Evolutionary conservation across 768 basidiomycete genomes (phyloP), one percentile per base, ranked within the genome.

Genomic region (Neoboletus brunneissimus): DNA sequence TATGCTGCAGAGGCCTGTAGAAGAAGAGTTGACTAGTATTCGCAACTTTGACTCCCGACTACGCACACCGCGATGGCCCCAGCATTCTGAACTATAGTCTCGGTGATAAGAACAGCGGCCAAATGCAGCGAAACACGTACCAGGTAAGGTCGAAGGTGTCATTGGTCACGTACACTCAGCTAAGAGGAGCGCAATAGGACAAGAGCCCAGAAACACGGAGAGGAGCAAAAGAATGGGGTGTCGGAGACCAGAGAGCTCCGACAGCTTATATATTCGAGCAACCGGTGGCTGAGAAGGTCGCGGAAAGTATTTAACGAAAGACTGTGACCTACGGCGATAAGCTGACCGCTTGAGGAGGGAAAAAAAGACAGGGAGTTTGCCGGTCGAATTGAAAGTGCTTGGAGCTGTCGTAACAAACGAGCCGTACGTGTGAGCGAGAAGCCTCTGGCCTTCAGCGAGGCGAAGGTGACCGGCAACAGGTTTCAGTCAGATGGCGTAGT

Each of bases 1-100:
- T 82, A 93, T 18, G 81, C 78, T 23, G 90, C 83, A 25, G 91
- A 94, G 46, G 94, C 94, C 92, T 94, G 41, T 53, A 43, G 35
- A n/a, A 71, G 74, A 66, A 40, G 22, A 18, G 42, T 55, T 54
- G 42, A 51, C 40, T 11, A 10, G 38, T n/a, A 7, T 48, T 29
- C 23, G 15, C 12, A 25, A 34, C 55, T n/a, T 49, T 11, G 20
- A 35, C 79, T 76, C 54, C 76, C 74, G 75, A 37, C 40, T 16
- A 73, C 83, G 61, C 62, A 85, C 85, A 42, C 86, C 86, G 53
- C 86, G 81, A 67, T 87, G 86, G 37, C 85, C 85, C 86, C 85
- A 96, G 71, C 94, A 96, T 66, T 94, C 91, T 81, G 41, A 49
- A 45, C 6, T 48, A 42, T 6, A 40, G 48, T 22, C 38, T 51